Percentiles rank a stretch among this genome's conserved stretches.
Conservation (phyloP, 768 basidiomycete species). For the Russula sp. region DNA sequence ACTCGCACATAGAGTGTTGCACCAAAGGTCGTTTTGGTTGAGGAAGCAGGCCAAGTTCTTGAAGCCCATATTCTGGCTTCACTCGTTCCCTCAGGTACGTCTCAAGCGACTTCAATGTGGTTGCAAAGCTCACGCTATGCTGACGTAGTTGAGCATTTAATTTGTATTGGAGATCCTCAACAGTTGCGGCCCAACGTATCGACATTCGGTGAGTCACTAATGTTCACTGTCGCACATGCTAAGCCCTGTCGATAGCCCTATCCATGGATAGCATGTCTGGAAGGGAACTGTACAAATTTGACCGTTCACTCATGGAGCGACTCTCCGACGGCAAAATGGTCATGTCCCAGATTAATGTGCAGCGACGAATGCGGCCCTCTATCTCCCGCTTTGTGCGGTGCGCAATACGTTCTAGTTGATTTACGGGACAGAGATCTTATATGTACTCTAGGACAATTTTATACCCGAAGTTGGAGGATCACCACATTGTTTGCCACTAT, state of each 20-base stretch:
- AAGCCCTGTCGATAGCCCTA: slow-evolving; percentile 43
- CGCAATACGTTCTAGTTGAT: slow-evolving; percentile 9
- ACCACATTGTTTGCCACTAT: slow-evolving; percentile 50
- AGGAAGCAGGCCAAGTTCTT: slow-evolving; percentile 80
- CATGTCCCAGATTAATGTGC: slow-evolving; percentile 70
- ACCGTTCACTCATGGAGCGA: slow-evolving; percentile 70
- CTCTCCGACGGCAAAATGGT: slow-evolving; percentile 52
- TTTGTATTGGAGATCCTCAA: slow-evolving; percentile 74
- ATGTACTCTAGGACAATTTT: slow-evolving; percentile 47
- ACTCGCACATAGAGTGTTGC: slow-evolving; percentile 45
- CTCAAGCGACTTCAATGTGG: background rate
- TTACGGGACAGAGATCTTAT: background rate
- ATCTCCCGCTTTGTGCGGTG: slow-evolving; percentile 64
- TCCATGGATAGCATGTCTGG: slow-evolving; percentile 65
- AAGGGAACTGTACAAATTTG: slow-evolving; percentile 56
- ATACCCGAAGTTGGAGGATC: slow-evolving; percentile 59
- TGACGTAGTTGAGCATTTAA: slow-evolving; percentile 57
- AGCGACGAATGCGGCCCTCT: slow-evolving; percentile 69
- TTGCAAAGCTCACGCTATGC: background rate
- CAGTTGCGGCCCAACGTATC: slow-evolving; percentile 70
- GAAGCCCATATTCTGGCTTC: slow-evolving; percentile 71
- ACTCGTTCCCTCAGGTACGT: slow-evolving; percentile 47
- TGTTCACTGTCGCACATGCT: background rate
- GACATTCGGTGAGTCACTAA: slow-evolving; percentile 49
- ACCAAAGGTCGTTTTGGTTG: slow-evolving; percentile 65